These are phyloP conservation scores for Tricholomella constricta DNA, from an alignment of 768 basidiomycete species.

Conservation along the genomic window DNA sequence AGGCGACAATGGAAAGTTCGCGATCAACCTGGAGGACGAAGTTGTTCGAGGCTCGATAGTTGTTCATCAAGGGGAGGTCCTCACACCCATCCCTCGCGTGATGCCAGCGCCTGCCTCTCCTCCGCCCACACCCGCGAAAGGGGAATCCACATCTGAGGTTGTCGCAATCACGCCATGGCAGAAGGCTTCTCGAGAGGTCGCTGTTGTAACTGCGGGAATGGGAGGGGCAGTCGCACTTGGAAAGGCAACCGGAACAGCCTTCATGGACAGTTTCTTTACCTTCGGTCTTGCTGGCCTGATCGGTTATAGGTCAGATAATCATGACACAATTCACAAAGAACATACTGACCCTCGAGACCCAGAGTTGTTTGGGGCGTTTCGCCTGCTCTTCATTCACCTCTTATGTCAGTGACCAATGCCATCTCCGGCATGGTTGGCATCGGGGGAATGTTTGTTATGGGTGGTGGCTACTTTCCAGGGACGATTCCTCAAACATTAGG, in stretches of 20 bases:
- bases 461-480: constrained; percentile 80
- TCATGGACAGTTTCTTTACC: constrained; percentile 89
- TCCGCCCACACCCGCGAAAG: constrained; percentile 49
- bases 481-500: constrained; percentile 81
- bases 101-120: constrained; percentile 62
- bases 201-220: constrained; percentile 75
- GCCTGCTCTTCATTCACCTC: constrained; percentile 84
- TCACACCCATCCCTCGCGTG: constrained; percentile 69
- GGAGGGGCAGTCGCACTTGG: constrained; percentile 71
- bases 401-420: constrained; percentile 92
- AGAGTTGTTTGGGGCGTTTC: constrained; percentile 90
- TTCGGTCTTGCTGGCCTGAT: constrained; percentile 86
- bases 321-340: not conserved
- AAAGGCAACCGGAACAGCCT: constrained; percentile 75
- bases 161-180: constrained; percentile 85
- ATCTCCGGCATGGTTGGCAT: constrained; percentile 64
- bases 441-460: constrained; percentile 90
- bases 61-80: constrained; percentile 62
- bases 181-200: constrained; percentile 75
- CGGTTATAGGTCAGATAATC: constrained; percentile 53
- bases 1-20: constrained; percentile 61
- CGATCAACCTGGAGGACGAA: constrained; percentile 77
- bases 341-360: not conserved
- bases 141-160: constrained; percentile 46
- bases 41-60: constrained; percentile 83